phyloP scores from a whole-genome alignment of 352 stramenopile species.

The Phytophthora syringae region DNA sequence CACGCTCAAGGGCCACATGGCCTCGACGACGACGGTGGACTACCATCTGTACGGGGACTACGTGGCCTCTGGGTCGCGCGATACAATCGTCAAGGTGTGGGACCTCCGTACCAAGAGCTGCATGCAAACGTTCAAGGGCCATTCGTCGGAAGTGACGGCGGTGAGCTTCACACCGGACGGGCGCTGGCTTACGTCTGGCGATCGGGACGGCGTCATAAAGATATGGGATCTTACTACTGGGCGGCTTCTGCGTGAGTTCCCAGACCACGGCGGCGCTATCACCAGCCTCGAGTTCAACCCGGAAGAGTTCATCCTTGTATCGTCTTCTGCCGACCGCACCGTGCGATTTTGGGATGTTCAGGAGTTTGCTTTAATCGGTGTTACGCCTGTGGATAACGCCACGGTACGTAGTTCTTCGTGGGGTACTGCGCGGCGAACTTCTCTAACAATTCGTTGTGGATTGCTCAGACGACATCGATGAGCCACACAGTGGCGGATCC shows the following conservation, averaged over 20 bases:
- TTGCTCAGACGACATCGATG: slow-evolving; percentile 77
- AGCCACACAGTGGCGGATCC: slow-evolving; percentile 79
- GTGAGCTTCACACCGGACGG: slow-evolving; percentile 85
- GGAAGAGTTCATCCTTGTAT: slow-evolving; percentile 88
- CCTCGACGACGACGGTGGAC: slow-evolving; percentile 78
- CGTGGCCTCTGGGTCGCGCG: slow-evolving; percentile 78
- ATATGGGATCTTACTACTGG: slow-evolving; percentile 88
- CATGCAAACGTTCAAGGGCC: slow-evolving; percentile 89
- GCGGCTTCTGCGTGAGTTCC: slow-evolving; percentile 78
- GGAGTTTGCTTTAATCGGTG: slow-evolving; percentile 78
- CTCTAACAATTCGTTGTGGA: neutral
- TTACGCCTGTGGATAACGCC: slow-evolving; percentile 80
- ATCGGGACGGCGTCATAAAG: slow-evolving; percentile 74
- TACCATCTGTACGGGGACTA: slow-evolving; percentile 90
- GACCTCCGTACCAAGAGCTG: slow-evolving; percentile 86
- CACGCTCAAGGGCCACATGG: slow-evolving; percentile 88
- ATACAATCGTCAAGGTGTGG: slow-evolving; percentile 90
- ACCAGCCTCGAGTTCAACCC: slow-evolving; percentile 87
- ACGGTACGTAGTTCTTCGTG: slow-evolving; percentile 42
- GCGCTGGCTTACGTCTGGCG: slow-evolving; percentile 83
- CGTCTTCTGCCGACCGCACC: slow-evolving; percentile 74
- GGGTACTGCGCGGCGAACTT: neutral
- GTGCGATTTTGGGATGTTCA: slow-evolving; percentile 90
- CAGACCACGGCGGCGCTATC: slow-evolving; percentile 76
- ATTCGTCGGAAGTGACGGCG: slow-evolving; percentile 76